Percentiles rank a stretch among this genome's conserved stretches.
Conservation (phyloP, 208 protist species). For the Acanthamoeba divionensis region DNA sequence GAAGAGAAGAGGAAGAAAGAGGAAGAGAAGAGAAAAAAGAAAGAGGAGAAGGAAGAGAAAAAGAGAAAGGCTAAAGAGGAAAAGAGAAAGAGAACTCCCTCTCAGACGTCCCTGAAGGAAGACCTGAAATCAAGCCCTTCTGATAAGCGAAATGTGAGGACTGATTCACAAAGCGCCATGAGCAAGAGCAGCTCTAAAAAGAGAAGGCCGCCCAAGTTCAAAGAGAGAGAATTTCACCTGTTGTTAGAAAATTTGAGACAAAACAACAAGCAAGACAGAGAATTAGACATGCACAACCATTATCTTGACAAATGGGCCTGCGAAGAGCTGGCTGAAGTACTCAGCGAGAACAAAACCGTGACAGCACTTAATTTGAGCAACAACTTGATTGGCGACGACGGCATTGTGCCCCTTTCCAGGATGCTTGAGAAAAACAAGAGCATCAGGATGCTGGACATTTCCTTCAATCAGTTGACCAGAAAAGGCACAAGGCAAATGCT, state of each 20-base stretch:
- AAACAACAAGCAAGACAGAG: conserved; percentile 33
- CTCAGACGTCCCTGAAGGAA: not conserved
- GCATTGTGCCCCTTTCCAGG: not conserved
- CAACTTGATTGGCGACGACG: conserved; percentile 32
- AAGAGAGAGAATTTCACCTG: conserved; percentile 39
- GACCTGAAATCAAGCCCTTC: not conserved
- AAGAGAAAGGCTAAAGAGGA: not conserved
- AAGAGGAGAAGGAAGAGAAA: conserved; percentile 16
- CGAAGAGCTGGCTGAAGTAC: conserved; percentile 10
- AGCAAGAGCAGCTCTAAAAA: not conserved
- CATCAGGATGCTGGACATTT: not conserved
- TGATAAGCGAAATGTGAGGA: not conserved
- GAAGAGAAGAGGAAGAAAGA: conserved; percentile 25
- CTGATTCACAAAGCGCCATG: not conserved
- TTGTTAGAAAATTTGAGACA: conserved; percentile 10
- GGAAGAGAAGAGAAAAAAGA: not conserved
- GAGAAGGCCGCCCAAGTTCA: not conserved
- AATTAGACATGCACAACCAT: conserved; percentile 1
- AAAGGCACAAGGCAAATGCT: conserved; percentile 43
- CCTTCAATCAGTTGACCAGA: not conserved
- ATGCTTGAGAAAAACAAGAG: conserved; percentile 53
- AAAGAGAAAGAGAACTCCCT: too few species aligned
- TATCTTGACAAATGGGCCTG: conserved; percentile 40
- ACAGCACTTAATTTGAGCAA: not conserved
- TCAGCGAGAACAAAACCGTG: not conserved